Percentiles rank a stretch among this genome's conserved stretches.
phyloP scores from a whole-genome alignment of 176 grass and related monocot species.

The Tuctoria greenei region DNA sequence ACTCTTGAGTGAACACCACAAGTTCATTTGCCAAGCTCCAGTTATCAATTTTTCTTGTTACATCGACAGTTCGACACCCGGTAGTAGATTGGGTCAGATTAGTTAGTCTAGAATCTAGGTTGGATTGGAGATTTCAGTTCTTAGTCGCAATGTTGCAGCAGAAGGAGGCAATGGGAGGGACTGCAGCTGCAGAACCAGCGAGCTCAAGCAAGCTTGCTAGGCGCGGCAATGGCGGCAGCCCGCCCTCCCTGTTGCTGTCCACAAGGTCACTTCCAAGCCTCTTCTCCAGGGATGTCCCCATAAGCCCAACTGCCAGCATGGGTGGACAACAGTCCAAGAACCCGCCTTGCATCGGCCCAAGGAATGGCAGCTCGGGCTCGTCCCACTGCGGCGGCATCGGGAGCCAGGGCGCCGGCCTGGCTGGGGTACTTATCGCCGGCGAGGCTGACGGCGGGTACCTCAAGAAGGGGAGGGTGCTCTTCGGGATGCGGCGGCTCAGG shows the following conservation, averaged over 20 bases:
- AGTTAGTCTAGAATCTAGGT: neutral
- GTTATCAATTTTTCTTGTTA: neutral
- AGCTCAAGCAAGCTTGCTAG: neutral
- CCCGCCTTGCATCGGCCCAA: neutral
- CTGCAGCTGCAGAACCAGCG: neutral
- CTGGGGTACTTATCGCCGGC: conserved; percentile 25
- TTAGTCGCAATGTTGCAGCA: conserved; percentile 30
- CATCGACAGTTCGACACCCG: neutral
- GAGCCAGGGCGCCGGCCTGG: conserved; percentile 17
- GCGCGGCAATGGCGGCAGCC: neutral
- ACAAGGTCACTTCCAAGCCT: conserved; percentile 28
- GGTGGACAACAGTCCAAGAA: conserved; percentile 2
- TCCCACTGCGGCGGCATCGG: neutral
- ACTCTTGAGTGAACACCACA: neutral
- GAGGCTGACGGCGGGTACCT: conserved; percentile 11
- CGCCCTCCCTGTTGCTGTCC: conserved; percentile 7
- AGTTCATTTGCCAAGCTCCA: neutral
- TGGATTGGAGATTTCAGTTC: neutral
- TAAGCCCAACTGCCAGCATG: neutral
- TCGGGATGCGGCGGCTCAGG: conserved; percentile 43
- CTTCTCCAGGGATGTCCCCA: conserved; percentile 22
- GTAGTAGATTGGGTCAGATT: neutral
- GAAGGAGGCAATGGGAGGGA: conserved; percentile 22
- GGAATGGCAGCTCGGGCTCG: conserved; percentile 4
- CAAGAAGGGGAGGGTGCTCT: conserved; percentile 29